Evolutionary conservation across 2,329 filamentous ascomycete species (phyloP).

Genomic region (Herpotrichia juniperi): DNA sequence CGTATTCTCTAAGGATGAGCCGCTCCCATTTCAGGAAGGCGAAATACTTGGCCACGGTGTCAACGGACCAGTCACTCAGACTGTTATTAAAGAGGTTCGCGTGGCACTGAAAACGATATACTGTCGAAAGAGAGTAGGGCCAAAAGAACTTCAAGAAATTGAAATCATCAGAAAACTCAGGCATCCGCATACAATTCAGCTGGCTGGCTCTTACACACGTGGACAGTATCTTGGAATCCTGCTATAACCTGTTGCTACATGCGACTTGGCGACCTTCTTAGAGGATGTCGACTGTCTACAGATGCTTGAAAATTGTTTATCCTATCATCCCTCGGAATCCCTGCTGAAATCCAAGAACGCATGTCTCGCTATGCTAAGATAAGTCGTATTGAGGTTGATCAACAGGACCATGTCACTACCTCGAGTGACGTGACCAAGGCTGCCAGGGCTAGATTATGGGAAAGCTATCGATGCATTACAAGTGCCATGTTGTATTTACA

Average conservation of each 20-base stretch:
- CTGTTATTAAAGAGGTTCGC: background rate
- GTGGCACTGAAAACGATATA: background rate
- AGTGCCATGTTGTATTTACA: constrained; percentile 13
- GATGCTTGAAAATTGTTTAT: background rate
- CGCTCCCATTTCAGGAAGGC: background rate
- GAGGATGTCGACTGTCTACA: constrained; percentile 8
- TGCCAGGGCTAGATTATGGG: background rate
- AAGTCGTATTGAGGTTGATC: background rate
- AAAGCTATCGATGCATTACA: constrained; percentile 2
- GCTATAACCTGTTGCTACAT: constrained; percentile 10
- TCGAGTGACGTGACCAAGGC: background rate
- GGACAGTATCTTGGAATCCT: constrained; percentile 12
- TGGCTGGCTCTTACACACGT: constrained; percentile 12
- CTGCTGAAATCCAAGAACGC: background rate
- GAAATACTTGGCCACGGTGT: background rate
- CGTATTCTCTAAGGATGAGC: background rate
- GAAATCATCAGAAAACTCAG: constrained; percentile 7
- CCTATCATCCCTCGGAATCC: background rate
- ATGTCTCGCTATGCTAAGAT: background rate
- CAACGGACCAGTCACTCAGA: background rate
- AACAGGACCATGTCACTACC: background rate
- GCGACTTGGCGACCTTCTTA: constrained; percentile 11
- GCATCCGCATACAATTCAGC: constrained; percentile 9
- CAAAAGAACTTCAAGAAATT: background rate
- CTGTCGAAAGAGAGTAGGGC: background rate